These are phyloP conservation scores for Lophiostoma macrostomum DNA, from an alignment of 495 filamentous ascomycete species.

Conservation along the genomic window DNA sequence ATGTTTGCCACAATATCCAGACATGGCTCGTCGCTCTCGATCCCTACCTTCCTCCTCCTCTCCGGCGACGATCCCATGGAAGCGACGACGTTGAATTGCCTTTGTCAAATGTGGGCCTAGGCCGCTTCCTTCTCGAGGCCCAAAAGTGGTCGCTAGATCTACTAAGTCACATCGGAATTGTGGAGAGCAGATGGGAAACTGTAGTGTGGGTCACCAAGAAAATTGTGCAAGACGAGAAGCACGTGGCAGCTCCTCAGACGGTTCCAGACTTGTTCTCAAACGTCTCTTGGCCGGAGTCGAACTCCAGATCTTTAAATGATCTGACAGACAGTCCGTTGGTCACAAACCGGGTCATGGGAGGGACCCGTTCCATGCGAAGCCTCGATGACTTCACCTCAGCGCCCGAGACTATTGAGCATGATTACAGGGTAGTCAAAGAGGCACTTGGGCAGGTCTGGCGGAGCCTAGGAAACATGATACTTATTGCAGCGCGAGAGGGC, in stretches of 20 bases:
- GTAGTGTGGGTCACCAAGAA: conserved; percentile 41
- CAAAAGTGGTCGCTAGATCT: conserved; percentile 31
- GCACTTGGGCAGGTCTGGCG: conserved; percentile 49
- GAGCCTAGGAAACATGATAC: conserved; percentile 53
- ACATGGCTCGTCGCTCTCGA: conserved; percentile 49
- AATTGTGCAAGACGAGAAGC: conserved; percentile 21
- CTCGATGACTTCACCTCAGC: conserved; percentile 26
- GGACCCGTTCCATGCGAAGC: conserved; percentile 9
- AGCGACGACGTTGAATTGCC: neutral
- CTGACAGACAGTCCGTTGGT: conserved; percentile 24
- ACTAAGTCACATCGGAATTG: conserved; percentile 35
- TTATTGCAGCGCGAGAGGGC: conserved; percentile 51
- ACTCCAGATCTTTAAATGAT: conserved; percentile 17
- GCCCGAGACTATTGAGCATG: conserved; percentile 7
- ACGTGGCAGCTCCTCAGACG: neutral
- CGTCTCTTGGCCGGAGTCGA: conserved; percentile 8
- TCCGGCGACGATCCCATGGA: conserved; percentile 25
- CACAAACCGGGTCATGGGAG: conserved; percentile 1
- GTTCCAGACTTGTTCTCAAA: conserved; percentile 11
- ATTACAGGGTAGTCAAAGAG: conserved; percentile 3
- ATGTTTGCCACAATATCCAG: conserved; percentile 17
- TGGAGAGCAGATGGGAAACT: conserved; percentile 38
- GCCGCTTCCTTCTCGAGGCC: conserved; percentile 23
- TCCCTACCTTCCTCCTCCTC: conserved; percentile 43
- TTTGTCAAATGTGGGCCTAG: conserved; percentile 10